A percentile compares a stretch with the other conserved stretches of the same genome.
Evolutionary conservation across 148 eudicot species (phyloP).

Genomic region (Dysphania ambrosioides): DNA sequence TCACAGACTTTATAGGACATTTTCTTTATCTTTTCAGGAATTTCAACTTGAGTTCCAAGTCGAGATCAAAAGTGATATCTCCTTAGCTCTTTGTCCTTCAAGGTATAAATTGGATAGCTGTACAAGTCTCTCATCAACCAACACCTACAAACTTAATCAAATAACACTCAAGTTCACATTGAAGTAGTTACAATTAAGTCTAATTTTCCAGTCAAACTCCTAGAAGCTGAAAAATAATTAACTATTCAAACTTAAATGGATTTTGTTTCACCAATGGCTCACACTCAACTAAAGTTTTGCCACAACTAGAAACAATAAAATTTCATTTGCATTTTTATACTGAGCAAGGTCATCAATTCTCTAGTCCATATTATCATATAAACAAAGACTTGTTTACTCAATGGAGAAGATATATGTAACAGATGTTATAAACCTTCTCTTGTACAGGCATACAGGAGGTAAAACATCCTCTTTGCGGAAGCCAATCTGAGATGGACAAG

Average conservation of each 20-base stretch:
- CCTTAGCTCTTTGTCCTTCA: neutral
- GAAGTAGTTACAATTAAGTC: neutral
- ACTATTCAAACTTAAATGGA: too few species aligned
- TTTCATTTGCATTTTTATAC: neutral
- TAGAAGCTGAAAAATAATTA: neutral
- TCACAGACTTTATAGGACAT: neutral
- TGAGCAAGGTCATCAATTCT: neutral
- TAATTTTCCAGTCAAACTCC: neutral
- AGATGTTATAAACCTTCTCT: too few species aligned
- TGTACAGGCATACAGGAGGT: too few species aligned
- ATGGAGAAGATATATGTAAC: too few species aligned
- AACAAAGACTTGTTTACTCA: neutral
- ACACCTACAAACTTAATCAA: neutral
- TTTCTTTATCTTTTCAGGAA: neutral
- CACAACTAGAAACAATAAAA: too few species aligned
- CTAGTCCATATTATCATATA: neutral
- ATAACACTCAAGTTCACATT: constrained; percentile 1
- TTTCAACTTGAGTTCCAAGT: neutral
- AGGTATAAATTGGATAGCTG: neutral
- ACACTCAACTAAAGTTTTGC: neutral
- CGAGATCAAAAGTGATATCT: neutral
- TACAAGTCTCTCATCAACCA: neutral
- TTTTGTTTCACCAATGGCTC: neutral
- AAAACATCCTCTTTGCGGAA: too few species aligned
- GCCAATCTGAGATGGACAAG: too few species aligned